Evolutionary conservation across 129 eudicot genomes (phyloP).

Genomic region (Mikania micrantha): DNA sequence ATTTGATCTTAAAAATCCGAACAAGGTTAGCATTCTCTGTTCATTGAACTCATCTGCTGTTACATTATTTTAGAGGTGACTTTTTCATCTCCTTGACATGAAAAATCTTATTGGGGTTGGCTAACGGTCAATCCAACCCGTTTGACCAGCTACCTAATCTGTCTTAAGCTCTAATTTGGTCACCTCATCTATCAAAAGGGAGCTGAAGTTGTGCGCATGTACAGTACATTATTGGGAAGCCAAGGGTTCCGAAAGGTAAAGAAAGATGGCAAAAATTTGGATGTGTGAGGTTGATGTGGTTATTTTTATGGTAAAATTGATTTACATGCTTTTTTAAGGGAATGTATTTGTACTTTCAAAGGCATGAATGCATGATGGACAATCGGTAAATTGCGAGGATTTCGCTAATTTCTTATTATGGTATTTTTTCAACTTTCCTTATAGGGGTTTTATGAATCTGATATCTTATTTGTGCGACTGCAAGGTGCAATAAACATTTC

Average conservation of each 20-base stretch:
- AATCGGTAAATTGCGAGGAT: conserved; percentile 97
- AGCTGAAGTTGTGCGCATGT: conserved; percentile 99
- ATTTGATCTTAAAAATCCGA: conserved; percentile 88
- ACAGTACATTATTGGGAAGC: conserved; percentile 78
- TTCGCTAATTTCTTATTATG: conserved; percentile 88
- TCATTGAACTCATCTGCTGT: background rate
- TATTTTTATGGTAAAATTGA: background rate
- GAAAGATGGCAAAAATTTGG: background rate
- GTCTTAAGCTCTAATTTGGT: background rate
- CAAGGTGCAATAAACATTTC: background rate
- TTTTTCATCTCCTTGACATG: background rate
- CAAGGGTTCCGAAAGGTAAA: conserved; percentile 84
- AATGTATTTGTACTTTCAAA: conserved; percentile 78
- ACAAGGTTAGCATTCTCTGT: conserved; percentile 47
- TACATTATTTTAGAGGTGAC: background rate
- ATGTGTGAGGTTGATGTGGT: no score
- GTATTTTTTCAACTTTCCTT: conserved; percentile 79
- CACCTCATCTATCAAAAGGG: background rate
- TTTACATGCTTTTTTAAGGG: conserved; percentile 40
- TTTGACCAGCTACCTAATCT: background rate
- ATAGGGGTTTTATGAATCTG: background rate
- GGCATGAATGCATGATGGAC: conserved; percentile 98
- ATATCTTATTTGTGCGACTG: background rate
- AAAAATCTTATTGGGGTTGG: no score
- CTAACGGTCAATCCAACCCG: background rate